These are phyloP conservation scores for Rhodotorula graminis DNA, from an alignment of 768 basidiomycete species.

Conservation along the genomic window DNA sequence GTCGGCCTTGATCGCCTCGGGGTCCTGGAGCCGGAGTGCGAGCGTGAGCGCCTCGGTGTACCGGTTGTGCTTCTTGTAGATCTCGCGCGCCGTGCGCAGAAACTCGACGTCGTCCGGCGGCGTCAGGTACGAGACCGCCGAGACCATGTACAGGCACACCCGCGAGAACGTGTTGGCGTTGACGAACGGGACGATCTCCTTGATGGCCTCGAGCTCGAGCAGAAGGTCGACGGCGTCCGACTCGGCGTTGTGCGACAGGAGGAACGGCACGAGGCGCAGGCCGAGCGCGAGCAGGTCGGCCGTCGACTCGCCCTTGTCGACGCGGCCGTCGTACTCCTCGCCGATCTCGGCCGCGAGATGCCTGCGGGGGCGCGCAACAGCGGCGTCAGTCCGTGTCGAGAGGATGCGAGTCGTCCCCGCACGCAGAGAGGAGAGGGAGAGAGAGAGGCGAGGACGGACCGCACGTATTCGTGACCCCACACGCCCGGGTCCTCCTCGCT, in stretches of 20 bases:
- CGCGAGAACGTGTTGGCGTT: conserved; percentile 82
- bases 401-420: no score
- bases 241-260: conserved; percentile 90
- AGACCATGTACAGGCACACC: conserved; percentile 94
- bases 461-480: conserved; percentile 99
- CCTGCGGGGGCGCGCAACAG: neutral
- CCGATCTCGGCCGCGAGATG: conserved; percentile 95
- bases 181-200: conserved; percentile 67
- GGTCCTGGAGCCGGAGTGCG: conserved; percentile 76
- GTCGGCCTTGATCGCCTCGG: conserved; percentile 73
- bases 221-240: conserved; percentile 95
- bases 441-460: neutral
- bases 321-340: conserved; percentile 77
- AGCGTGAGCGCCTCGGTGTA: conserved; percentile 87
- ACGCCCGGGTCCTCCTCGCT: conserved; percentile 70
- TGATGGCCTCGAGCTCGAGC: conserved; percentile 85
- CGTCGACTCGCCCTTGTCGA: conserved; percentile 52
- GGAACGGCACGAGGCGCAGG: conserved; percentile 78
- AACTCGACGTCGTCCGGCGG: conserved; percentile 89
- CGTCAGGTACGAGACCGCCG: conserved; percentile 82
- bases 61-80: conserved; percentile 79
- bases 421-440: neutral
- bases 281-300: conserved; percentile 74
- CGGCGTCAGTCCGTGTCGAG: no score
- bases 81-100: conserved; percentile 76